A percentile compares a stretch with the other conserved stretches of the same genome.
Evolutionary conservation across 805 yeast genomes (phyloP).

Genomic region (Teunomyces panamensis): DNA sequence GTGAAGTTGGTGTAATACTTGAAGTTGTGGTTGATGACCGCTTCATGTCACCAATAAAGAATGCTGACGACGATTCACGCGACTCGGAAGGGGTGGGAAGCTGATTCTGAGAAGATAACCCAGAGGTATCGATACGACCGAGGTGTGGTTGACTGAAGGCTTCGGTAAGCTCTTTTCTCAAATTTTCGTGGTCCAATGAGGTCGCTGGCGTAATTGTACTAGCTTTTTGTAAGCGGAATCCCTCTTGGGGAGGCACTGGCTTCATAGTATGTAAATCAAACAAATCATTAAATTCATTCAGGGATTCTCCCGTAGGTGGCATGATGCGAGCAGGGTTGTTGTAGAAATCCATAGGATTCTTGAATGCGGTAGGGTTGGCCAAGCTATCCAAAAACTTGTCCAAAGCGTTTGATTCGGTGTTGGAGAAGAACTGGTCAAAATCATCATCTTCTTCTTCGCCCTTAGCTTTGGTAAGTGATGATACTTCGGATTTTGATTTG

Average conservation of each 20-base stretch:
- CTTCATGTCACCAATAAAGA: conserved; percentile 5
- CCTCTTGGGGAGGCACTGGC: conserved; percentile 8
- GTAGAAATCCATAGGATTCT: conserved; percentile 11
- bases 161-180: conserved; percentile 28
- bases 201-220: not conserved
- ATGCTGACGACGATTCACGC: conserved; percentile 17
- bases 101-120: conserved; percentile 13
- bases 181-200: conserved; percentile 8
- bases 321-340: not conserved
- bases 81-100: conserved; percentile 35
- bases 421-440: conserved; percentile 34
- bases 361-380: conserved; percentile 28
- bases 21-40: conserved; percentile 5
- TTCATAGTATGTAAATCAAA: conserved; percentile 33
- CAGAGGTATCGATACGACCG: conserved; percentile 9
- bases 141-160: conserved; percentile 31
- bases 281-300: conserved; percentile 12
- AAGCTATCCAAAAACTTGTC: conserved; percentile 41
- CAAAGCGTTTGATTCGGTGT: conserved; percentile 37
- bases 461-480: not conserved
- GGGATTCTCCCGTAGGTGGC: conserved; percentile 1
- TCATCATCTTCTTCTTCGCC: conserved; percentile 22
- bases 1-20: conserved; percentile 6
- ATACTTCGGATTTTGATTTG: not conserved
- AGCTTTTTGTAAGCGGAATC: conserved; percentile 3